These are phyloP conservation scores for Sugiyamaella castrensis DNA, from an alignment of 1,139 yeast genomes.

Conservation along the genomic window DNA sequence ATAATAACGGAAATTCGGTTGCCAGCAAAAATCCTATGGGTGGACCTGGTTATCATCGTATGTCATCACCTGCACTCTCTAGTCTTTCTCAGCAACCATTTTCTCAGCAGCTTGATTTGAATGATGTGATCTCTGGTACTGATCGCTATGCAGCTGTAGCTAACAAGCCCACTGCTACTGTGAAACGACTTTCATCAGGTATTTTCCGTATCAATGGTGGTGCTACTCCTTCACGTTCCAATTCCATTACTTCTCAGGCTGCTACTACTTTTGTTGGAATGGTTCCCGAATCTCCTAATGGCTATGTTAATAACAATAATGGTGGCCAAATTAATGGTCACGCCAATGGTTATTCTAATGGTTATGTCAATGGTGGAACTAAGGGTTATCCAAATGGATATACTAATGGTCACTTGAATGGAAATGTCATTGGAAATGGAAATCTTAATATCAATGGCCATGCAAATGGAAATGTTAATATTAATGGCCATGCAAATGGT, in stretches of 20 bases:
- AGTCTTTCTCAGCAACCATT: constrained; percentile 21
- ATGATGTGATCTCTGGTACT: constrained; percentile 28
- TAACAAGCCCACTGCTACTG: constrained; percentile 15
- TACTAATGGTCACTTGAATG: constrained; percentile 3
- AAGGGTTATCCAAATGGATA: constrained; percentile 7
- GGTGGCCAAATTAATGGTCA: neutral
- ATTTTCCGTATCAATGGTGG: constrained; percentile 9
- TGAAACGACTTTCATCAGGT: constrained; percentile 16
- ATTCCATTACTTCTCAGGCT: constrained; percentile 19
- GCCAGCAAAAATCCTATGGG: neutral
- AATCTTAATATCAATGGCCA: constrained; percentile 3
- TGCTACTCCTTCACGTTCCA: constrained; percentile 19
- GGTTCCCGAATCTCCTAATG: neutral
- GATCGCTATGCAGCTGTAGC: constrained; percentile 29
- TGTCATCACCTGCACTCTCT: constrained; percentile 17
- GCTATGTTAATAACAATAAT: neutral
- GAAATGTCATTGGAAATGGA: neutral
- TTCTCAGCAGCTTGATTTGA: constrained; percentile 34
- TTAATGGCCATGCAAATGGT: constrained; percentile 3
- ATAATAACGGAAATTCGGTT: constrained; percentile 13
- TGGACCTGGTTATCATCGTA: constrained; percentile 15
- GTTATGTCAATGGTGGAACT: constrained; percentile 6
- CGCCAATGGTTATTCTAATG: neutral
- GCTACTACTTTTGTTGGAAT: neutral
- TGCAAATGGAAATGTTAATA: neutral